Evolutionary conservation across 2,329 filamentous ascomycete species (phyloP).

Genomic region (Colletotrichum theobromicola): DNA sequence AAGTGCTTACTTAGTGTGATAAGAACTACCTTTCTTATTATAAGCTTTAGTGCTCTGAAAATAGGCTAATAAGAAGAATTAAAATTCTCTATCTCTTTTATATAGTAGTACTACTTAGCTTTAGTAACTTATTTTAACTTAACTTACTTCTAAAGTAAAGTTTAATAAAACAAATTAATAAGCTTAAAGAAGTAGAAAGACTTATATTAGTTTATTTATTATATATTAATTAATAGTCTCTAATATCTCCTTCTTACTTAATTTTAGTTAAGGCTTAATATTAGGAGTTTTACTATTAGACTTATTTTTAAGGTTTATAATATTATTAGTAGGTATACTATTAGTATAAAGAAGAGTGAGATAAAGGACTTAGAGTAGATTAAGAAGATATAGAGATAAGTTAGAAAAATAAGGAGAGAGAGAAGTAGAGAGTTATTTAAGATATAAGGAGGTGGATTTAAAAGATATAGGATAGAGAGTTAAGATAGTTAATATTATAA

Average conservation of each 20-base stretch:
- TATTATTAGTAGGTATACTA: neutral
- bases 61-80: neutral
- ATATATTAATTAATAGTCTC: neutral
- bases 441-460: too few species aligned
- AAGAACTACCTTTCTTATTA: neutral
- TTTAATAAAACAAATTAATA: neutral
- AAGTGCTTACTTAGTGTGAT: neutral
- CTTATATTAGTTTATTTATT: neutral
- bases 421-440: neutral
- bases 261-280: neutral
- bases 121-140: neutral
- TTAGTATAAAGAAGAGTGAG: neutral
- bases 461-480: too few species aligned
- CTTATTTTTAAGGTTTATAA: neutral
- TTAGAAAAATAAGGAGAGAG: neutral
- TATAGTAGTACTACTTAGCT: too few species aligned
- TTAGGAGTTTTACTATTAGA: neutral
- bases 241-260: neutral
- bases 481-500: neutral
- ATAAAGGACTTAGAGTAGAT: neutral
- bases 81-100: neutral
- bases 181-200: too few species aligned
- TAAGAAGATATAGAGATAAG: neutral
- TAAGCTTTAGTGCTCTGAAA: neutral
- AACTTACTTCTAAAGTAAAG: neutral